Percentiles rank a stretch among this genome's conserved stretches.
Evolutionary conservation across 805 yeast genomes (phyloP).

Genomic region (Helenozyma rhizophorensis): DNA sequence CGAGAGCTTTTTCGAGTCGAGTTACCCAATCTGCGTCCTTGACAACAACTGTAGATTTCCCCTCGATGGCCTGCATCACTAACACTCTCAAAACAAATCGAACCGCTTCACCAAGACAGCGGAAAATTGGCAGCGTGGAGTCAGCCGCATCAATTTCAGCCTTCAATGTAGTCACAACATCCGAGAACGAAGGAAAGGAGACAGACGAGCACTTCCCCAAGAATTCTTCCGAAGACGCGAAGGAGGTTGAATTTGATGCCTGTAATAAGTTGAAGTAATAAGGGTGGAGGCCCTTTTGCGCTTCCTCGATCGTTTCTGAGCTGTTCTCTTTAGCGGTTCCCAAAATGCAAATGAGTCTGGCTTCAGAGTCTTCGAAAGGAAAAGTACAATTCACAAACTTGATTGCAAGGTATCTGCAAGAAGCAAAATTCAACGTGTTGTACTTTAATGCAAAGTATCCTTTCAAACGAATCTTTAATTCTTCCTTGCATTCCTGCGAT

Average conservation of each 20-base stretch:
- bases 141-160: conserved; percentile 19
- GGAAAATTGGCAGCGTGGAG: conserved; percentile 22
- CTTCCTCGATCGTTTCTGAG: conserved; percentile 76
- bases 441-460: conserved; percentile 22
- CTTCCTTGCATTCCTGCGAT: conserved; percentile 31
- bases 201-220: conserved; percentile 37
- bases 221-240: conserved; percentile 39
- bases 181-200: conserved; percentile 53
- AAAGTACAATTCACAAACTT: conserved; percentile 62
- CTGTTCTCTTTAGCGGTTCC: conserved; percentile 58
- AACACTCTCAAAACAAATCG: conserved; percentile 54
- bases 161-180: conserved; percentile 26
- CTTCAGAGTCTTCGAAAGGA: conserved; percentile 62
- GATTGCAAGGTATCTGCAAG: conserved; percentile 60
- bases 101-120: conserved; percentile 39
- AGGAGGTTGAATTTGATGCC: conserved; percentile 42
- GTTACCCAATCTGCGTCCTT: conserved; percentile 72
- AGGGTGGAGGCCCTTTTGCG: conserved; percentile 76
- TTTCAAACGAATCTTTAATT: conserved; percentile 37
- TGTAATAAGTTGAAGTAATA: conserved; percentile 61
- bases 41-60: conserved; percentile 50
- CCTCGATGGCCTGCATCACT: conserved; percentile 60
- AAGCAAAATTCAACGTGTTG: conserved; percentile 5
- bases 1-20: conserved; percentile 65
- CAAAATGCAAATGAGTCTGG: conserved; percentile 61